A percentile compares a stretch with the other conserved stretches of the same genome.
These are phyloP conservation scores for Chimonanthus praecox DNA, from an alignment of 164 flowering plant genomes.

Conservation along the genomic window DNA sequence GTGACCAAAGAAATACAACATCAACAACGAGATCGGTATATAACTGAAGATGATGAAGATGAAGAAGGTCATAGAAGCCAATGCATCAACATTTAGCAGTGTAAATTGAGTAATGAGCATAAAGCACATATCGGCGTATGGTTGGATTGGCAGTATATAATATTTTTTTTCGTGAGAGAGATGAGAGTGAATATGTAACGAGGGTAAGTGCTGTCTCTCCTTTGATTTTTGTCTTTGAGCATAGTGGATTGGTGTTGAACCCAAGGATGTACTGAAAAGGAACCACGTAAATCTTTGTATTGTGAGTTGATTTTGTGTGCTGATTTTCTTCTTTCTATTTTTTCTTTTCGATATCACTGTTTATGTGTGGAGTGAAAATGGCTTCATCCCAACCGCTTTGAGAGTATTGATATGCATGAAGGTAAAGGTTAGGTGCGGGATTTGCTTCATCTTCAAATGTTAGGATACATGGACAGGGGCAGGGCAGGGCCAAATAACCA, in stretches of 20 bases:
- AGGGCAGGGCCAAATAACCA: no score
- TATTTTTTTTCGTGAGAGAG: background rate
- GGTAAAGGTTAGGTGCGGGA: background rate
- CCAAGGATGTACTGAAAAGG: background rate
- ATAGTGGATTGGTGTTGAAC: background rate
- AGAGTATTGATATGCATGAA: background rate
- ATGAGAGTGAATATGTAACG: background rate
- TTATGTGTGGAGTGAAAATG: no score
- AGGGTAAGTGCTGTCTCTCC: background rate
- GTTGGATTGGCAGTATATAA: background rate
- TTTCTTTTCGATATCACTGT: background rate
- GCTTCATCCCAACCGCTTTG: background rate
- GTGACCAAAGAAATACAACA: background rate
- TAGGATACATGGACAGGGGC: background rate
- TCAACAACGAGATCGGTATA: background rate
- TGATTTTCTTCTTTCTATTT: background rate
- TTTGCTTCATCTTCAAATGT: background rate
- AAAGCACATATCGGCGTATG: background rate
- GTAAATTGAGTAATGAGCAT: background rate
- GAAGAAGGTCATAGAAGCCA: background rate
- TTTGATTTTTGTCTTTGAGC: no score
- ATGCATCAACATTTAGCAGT: background rate
- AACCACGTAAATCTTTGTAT: no score
- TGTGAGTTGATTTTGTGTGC: background rate
- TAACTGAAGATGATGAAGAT: background rate